phyloP scores from a whole-genome alignment of 164 flowering plant genomes.

The Litsea cubeba region DNA sequence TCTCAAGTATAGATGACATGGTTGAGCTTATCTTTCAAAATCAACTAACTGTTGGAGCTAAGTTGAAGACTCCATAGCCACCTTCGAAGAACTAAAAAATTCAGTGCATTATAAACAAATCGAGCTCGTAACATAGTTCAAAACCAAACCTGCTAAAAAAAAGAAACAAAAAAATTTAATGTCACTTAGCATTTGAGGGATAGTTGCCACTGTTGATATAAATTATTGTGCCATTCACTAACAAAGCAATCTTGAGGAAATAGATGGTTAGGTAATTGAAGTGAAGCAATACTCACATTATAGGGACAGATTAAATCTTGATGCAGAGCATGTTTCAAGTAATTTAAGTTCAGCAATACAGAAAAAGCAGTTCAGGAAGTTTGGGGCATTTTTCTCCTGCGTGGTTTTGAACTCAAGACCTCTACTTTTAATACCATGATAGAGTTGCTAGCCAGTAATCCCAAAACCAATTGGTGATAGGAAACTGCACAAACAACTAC shows the following conservation, averaged over 20 bases:
- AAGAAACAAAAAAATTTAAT: neutral
- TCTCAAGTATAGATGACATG: conserved; percentile 1
- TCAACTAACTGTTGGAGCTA: neutral
- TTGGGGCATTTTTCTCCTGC: no score
- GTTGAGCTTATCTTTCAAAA: conserved; percentile 1
- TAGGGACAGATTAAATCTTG: no score
- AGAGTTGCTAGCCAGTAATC: no score
- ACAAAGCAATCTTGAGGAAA: neutral
- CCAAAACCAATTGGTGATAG: no score
- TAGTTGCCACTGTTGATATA: neutral
- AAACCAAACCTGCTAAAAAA: neutral
- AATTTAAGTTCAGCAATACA: no score
- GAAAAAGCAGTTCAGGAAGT: no score
- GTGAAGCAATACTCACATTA: no score
- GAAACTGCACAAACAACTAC: no score
- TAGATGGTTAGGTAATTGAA: no score
- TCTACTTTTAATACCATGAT: no score
- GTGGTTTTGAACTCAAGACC: no score
- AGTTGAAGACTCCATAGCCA: neutral
- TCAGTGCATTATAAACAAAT: neutral
- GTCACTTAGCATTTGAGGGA: neutral
- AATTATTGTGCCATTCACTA: neutral
- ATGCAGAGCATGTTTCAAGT: no score
- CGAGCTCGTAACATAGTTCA: neutral
- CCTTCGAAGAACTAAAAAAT: neutral